phyloP scores from a whole-genome alignment of 2,329 filamentous ascomycete genomes.

The Claviceps spartinae region DNA sequence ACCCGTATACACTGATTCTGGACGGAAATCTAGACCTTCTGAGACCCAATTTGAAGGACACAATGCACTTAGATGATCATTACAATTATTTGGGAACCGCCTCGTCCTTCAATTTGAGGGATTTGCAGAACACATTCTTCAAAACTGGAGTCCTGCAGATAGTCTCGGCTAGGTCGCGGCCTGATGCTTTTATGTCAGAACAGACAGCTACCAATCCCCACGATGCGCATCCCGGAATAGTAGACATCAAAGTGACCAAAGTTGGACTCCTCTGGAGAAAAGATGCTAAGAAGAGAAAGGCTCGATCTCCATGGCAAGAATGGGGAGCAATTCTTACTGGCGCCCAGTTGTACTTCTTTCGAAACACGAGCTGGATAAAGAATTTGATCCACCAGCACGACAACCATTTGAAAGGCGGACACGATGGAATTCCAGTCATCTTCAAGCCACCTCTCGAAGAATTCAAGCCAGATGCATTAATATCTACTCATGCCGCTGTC shows the following conservation, averaged over 20 bases:
- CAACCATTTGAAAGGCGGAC: constrained; percentile 61
- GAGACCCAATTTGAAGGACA: constrained; percentile 77
- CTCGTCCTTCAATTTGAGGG: constrained; percentile 61
- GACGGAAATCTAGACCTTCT: constrained; percentile 76
- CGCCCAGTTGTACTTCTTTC: constrained; percentile 95
- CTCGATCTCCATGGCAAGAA: constrained; percentile 93
- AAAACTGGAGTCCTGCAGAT: constrained; percentile 89
- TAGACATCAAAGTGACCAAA: constrained; percentile 95
- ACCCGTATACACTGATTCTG: constrained; percentile 88
- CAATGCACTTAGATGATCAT: constrained; percentile 81
- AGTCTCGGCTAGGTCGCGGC: constrained; percentile 80
- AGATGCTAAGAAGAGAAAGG: constrained; percentile 83
- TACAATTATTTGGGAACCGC: constrained; percentile 78
- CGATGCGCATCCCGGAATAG: constrained; percentile 79
- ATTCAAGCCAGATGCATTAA: constrained; percentile 86
- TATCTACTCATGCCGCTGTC: constrained; percentile 88
- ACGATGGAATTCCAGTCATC: constrained; percentile 62
- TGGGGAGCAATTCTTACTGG: constrained; percentile 95
- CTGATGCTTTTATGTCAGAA: constrained; percentile 88
- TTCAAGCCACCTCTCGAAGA: constrained; percentile 83
- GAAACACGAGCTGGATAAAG: constrained; percentile 86
- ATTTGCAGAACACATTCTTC: constrained; percentile 79
- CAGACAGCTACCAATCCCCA: constrained; percentile 72
- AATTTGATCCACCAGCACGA: constrained; percentile 81
- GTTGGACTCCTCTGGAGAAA: constrained; percentile 93